Evolutionary conservation across 257 asterid genomes (phyloP).

Genomic region (Scutellaria minor): DNA sequence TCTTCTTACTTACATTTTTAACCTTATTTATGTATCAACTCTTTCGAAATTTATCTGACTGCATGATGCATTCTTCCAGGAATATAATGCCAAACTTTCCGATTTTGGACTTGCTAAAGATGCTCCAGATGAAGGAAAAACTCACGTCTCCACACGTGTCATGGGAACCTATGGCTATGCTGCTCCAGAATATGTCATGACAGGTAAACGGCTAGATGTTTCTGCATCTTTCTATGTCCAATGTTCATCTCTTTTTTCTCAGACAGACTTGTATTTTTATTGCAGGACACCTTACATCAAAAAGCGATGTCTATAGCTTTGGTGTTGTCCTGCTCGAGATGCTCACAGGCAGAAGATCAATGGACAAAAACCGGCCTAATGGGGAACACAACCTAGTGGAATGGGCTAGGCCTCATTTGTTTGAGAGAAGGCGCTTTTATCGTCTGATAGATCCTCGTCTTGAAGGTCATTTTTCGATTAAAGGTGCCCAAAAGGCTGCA

Average conservation of each 20-base stretch:
- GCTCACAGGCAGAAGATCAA: conserved; percentile 92
- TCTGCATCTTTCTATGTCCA: not conserved
- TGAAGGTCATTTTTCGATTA: conserved; percentile 89
- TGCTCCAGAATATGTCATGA: conserved; percentile 98
- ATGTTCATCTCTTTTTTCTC: not conserved
- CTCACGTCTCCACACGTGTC: conserved; percentile 97
- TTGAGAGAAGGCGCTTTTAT: conserved; percentile 73
- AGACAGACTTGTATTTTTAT: not conserved
- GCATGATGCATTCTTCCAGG: conserved; percentile 49
- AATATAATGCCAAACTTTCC: conserved; percentile 93
- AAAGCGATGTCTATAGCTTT: conserved; percentile 91
- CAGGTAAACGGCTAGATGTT: conserved; percentile 51
- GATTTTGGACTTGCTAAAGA: conserved; percentile 99
- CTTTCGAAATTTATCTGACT: not conserved
- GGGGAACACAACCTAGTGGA: conserved; percentile 97
- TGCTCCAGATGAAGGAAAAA: conserved; percentile 95
- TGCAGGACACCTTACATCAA: conserved; percentile 95
- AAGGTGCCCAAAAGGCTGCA: conserved; percentile 95
- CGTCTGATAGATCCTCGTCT: conserved; percentile 91
- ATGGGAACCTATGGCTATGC: conserved; percentile 99
- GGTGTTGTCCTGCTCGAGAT: conserved; percentile 94
- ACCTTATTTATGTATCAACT: not conserved
- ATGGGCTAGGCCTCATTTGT: conserved; percentile 94
- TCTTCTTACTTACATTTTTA: conserved; percentile 17
- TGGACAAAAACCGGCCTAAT: conserved; percentile 92